Evolutionary conservation across 805 yeast species (phyloP).

Genomic region (Starmerella scarabaei): DNA sequence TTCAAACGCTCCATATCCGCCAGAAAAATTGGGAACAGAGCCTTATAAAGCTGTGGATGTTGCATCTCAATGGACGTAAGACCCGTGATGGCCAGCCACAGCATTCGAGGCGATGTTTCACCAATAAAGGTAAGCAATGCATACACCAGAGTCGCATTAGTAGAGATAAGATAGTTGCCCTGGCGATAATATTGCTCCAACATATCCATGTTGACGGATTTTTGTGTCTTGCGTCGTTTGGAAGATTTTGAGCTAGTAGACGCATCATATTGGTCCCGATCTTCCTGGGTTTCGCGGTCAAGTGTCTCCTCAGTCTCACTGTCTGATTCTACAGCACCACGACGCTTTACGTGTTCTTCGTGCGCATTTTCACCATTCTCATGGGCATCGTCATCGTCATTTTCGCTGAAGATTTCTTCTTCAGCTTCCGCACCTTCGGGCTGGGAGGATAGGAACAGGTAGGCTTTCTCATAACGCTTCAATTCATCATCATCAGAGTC

Average conservation of each 20-base stretch:
- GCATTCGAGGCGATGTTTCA: slow-evolving; percentile 49
- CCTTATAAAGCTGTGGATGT: slow-evolving; percentile 58
- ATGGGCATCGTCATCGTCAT: slow-evolving; percentile 23
- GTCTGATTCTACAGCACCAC: slow-evolving; percentile 3
- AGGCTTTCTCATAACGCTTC: slow-evolving; percentile 47
- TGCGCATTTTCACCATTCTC: slow-evolving; percentile 10
- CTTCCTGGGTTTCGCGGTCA: slow-evolving; percentile 15
- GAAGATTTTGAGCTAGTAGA: slow-evolving; percentile 1
- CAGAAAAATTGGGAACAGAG: slow-evolving; percentile 56
- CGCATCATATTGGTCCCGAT: slow-evolving; percentile 11
- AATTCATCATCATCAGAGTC: slow-evolving; percentile 67
- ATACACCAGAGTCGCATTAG: slow-evolving; percentile 68
- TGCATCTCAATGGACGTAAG: slow-evolving; percentile 64
- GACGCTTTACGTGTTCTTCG: slow-evolving; percentile 7
- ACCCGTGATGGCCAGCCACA: slow-evolving; percentile 87
- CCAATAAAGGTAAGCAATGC: slow-evolving; percentile 70
- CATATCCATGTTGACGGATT: slow-evolving; percentile 31
- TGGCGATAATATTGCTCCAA: slow-evolving; percentile 69
- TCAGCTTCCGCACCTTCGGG: too few relatives aligned
- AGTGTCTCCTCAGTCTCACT: not conserved
- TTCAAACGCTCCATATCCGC: slow-evolving; percentile 72
- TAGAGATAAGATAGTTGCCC: slow-evolving; percentile 65
- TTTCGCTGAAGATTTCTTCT: slow-evolving; percentile 25
- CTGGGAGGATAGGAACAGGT: slow-evolving; percentile 31
- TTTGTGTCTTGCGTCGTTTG: slow-evolving; percentile 10